Conservation (phyloP, 768 basidiomycete genomes). For the Nidula microcarpa region DNA sequence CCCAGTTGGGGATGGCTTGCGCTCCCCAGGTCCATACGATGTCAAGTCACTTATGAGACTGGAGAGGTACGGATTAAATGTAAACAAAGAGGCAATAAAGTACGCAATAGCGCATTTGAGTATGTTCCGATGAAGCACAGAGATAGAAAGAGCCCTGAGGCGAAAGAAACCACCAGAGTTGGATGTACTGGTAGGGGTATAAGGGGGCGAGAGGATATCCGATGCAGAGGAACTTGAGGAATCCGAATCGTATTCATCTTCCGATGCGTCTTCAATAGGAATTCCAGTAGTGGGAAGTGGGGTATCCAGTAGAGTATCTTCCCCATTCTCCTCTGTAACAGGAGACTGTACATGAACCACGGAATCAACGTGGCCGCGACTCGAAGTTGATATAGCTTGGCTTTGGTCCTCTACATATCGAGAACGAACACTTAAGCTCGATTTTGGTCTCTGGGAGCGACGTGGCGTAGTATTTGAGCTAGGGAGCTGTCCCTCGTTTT, state of each 20-base stretch:
- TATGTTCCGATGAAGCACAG: conserved; percentile 44
- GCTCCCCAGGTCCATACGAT: conserved; percentile 43
- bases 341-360: not conserved
- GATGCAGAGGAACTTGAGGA: conserved; percentile 1
- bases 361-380: not conserved
- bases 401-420: too few species aligned
- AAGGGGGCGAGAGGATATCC: not conserved
- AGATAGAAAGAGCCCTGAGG: not conserved
- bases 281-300: not conserved
- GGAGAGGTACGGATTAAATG: conserved; percentile 77
- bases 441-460: not conserved
- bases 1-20: conserved; percentile 68
- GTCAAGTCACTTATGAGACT: conserved; percentile 61
- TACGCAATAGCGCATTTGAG: conserved; percentile 93
- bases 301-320: not conserved
- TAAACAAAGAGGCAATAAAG: conserved; percentile 87
- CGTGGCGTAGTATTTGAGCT: not conserved
- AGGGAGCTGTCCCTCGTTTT: conserved; percentile 51
- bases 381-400: not conserved
- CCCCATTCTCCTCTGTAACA: not conserved
- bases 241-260: conserved; percentile 15
- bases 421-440: conserved; percentile 1
- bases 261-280: not conserved
- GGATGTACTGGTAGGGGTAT: conserved; percentile 1
- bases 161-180: not conserved